Base-by-base conservation (phyloP, 2,329 filamentous ascomycete species). In the Chrysosporium keratinophilum region DNA sequence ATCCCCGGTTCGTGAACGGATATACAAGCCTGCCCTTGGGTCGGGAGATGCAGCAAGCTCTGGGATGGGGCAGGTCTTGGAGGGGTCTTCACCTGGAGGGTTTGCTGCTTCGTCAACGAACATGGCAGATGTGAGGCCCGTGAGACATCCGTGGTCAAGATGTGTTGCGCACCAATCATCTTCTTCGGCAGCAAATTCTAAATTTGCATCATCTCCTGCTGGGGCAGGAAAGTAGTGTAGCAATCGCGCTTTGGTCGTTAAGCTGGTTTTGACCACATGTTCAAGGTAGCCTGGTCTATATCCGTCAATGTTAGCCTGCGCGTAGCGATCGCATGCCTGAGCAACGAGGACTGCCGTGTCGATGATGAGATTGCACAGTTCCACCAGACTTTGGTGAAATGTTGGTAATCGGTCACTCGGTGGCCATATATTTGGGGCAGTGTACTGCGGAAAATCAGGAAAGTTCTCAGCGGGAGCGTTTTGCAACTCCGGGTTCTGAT, bases 91-190 rank as follows among this genome's bases (percentile, higher is more conserved):
- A 58, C 58, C 73, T 62, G 56, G 58, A 35, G 64, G 62, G 34
- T 54, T 45, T 33, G 44, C 53, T 0, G 71, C 71, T 71, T 97
- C 91, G 65, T 97, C 88, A 58, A 97, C 78, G 69, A 95, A 97
- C 89, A 97, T 95, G 61, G 91, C 90, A 1, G 86, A 91, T 0
- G 93, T 98, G 34, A 98, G 77, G 12, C 90, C 91, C 0, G 93
- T 98, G 33, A 98, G 77, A 66, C 91, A 97, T 42, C 93, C 89
- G 63, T 96, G 89, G 69, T 97, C 91, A 54, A 93, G 55, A 57
- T 76, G 74, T 1, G 73, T 76, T 7, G 89, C 87, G 69, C 91
- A 98, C 93, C 93, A 98, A 71, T 94, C 87, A 68, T 96, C 84
- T 0, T 44, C 28, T 9, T 42, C 46, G 4, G 54, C 46, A 11